These are phyloP conservation scores for Annulohypoxylon stygium DNA, from an alignment of 495 filamentous ascomycete species.

Conservation along the genomic window DNA sequence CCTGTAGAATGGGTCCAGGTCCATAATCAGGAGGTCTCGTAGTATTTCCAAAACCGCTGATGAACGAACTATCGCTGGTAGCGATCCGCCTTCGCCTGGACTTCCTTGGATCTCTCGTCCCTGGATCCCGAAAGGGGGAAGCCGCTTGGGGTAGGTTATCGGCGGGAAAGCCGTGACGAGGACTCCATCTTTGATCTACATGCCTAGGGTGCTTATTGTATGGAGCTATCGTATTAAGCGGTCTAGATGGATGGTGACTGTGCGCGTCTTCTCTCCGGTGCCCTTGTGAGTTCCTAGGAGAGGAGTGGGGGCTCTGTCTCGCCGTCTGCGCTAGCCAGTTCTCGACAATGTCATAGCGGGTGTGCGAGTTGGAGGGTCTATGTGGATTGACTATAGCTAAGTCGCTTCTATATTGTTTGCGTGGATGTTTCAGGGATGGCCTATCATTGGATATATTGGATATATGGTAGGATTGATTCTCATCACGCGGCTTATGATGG, in stretches of 20 bases:
- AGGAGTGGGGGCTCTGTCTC: conserved; percentile 35
- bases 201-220: conserved; percentile 32
- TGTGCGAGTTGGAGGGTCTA: conserved; percentile 30
- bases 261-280: conserved; percentile 23
- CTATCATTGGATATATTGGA: conserved; percentile 23
- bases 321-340: conserved; percentile 54
- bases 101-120: conserved; percentile 27
- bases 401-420: conserved; percentile 13
- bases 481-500: conserved; percentile 25
- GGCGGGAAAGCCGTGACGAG: conserved; percentile 44
- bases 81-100: conserved; percentile 36
- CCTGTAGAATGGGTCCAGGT: conserved; percentile 19
- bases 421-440: conserved; percentile 35
- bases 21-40: conserved; percentile 31
- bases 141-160: conserved; percentile 32
- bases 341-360: conserved; percentile 48
- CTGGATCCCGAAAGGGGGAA: conserved; percentile 10
- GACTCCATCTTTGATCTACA: conserved; percentile 48
- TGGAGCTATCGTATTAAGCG: conserved; percentile 26
- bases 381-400: conserved; percentile 30
- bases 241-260: conserved; percentile 14
- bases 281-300: conserved; percentile 29
- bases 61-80: conserved; percentile 46
- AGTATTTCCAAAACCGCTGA: conserved; percentile 42
- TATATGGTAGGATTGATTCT: conserved; percentile 24